Evolutionary conservation across 805 yeast genomes (phyloP).

Genomic region (Suhomyces kilbournensis): DNA sequence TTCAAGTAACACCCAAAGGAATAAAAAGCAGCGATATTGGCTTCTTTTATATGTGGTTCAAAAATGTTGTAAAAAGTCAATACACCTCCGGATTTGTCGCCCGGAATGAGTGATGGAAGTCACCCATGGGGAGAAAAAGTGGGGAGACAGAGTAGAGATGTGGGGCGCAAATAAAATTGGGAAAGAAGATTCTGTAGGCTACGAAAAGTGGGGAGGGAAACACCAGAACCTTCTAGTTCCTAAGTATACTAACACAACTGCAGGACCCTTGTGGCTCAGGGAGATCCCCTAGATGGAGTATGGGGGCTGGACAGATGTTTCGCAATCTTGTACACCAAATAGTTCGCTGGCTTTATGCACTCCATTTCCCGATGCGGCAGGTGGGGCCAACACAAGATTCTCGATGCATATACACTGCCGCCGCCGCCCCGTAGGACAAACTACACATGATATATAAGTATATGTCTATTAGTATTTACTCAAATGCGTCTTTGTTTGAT

Average conservation of each 20-base stretch:
- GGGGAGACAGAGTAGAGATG: constrained; percentile 3
- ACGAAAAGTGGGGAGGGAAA: neutral
- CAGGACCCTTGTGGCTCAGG: neutral
- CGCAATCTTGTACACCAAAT: neutral
- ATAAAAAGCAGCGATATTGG: neutral
- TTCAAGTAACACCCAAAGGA: neutral
- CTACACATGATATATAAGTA: neutral
- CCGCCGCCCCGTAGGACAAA: neutral
- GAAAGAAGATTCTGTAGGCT: neutral
- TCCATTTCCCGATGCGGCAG: neutral
- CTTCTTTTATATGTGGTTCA: neutral
- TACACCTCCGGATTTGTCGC: constrained; percentile 3
- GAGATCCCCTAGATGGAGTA: neutral
- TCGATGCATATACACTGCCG: neutral
- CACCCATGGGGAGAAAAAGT: constrained; percentile 5
- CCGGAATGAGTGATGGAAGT: constrained; percentile 3
- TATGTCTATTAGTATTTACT: neutral
- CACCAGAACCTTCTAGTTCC: neutral
- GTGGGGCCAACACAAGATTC: neutral
- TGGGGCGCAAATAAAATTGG: neutral
- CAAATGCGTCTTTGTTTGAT: neutral
- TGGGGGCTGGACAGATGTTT: neutral
- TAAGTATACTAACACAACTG: neutral
- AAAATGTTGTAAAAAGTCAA: neutral
- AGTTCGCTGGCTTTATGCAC: neutral